Evolutionary conservation across 371 early-diverging fungal species (phyloP).

Genomic region (Conidiobolus incongruus): DNA sequence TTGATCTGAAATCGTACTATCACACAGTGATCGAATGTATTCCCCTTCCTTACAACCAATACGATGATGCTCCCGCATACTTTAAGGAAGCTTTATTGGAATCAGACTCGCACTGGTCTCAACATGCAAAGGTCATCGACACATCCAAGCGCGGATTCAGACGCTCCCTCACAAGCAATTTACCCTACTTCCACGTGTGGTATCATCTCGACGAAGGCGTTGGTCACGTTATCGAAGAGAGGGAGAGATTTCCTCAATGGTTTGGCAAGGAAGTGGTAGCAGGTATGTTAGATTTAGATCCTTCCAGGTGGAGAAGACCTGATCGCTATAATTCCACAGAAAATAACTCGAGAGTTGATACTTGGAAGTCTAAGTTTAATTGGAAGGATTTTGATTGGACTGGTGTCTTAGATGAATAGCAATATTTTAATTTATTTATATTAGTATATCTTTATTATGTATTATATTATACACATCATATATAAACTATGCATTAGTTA

Average conservation of each 20-base stretch:
- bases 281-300: conserved; percentile 11
- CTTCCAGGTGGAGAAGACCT: conserved; percentile 13
- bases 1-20: conserved; percentile 36
- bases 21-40: conserved; percentile 82
- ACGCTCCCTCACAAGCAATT: conserved; percentile 33
- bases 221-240: conserved; percentile 90
- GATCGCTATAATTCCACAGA: conserved; percentile 1
- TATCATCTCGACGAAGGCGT: conserved; percentile 62
- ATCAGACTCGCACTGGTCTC: conserved; percentile 76
- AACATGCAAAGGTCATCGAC: conserved; percentile 70
- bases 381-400: conserved; percentile 22
- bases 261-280: conserved; percentile 32
- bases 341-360: conserved; percentile 4
- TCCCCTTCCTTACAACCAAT: conserved; percentile 56
- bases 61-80: conserved; percentile 61
- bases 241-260: conserved; percentile 48
- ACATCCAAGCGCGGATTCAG: conserved; percentile 47
- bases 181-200: conserved; percentile 96
- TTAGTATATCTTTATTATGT: no score
- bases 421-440: no score
- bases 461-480: no score
- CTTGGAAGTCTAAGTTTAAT: conserved; percentile 4
- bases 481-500: no score
- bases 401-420: conserved; percentile 2
- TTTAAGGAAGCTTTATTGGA: conserved; percentile 62